phyloP scores from a whole-genome alignment of 345 rosid species.

The Citrus inodora region DNA sequence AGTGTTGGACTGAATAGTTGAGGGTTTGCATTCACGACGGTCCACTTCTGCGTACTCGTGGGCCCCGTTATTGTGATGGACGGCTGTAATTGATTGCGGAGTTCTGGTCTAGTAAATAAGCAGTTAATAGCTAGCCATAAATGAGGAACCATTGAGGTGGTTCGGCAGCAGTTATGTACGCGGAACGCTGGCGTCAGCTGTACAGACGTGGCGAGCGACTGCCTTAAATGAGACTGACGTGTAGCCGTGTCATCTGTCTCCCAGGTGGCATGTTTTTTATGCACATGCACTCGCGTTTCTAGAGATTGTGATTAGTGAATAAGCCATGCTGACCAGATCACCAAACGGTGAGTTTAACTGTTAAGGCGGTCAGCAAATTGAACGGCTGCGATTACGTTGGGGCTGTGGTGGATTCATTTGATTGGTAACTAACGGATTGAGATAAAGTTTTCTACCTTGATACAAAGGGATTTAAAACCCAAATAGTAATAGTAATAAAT shows the following conservation, averaged over 20 bases:
- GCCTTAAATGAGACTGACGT: slow-evolving; percentile 11
- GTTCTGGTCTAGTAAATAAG: background rate
- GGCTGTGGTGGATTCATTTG: background rate
- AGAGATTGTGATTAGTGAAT: too few species aligned
- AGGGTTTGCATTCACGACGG: background rate
- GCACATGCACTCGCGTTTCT: too few species aligned
- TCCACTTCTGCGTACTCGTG: background rate
- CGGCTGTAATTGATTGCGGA: slow-evolving; percentile 1
- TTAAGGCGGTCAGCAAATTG: background rate
- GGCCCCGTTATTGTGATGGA: background rate
- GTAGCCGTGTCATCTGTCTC: background rate
- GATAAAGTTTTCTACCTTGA: too few species aligned
- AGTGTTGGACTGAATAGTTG: background rate
- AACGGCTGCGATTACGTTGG: background rate
- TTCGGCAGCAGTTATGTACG: slow-evolving; percentile 12
- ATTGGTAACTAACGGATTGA: too few species aligned
- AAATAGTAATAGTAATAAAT: too few species aligned
- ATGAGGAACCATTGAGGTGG: background rate
- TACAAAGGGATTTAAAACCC: too few species aligned
- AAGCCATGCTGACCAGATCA: too few species aligned
- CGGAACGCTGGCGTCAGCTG: background rate
- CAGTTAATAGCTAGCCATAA: background rate
- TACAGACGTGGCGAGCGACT: background rate
- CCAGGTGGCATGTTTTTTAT: background rate
- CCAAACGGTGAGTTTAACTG: too few species aligned